These are phyloP conservation scores for Arxiozyma telluris DNA, from an alignment of 1,139 yeast species.

Conservation along the genomic window DNA sequence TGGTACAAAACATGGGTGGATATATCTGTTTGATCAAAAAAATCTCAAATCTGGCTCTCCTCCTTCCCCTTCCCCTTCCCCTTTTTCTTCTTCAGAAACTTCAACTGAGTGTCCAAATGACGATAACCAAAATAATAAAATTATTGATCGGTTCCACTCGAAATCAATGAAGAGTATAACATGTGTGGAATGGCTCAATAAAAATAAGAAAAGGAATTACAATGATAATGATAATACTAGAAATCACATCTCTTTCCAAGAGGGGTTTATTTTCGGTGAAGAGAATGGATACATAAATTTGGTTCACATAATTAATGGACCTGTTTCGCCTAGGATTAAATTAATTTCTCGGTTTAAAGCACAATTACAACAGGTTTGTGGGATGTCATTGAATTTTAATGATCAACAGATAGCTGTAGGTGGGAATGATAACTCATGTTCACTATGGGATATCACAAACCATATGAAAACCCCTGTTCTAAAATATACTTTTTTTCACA, in stretches of 20 bases:
- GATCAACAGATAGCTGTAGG: slow-evolving; percentile 55
- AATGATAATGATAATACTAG: slow-evolving; percentile 2
- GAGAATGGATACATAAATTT: slow-evolving; percentile 44
- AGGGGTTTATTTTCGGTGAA: slow-evolving; percentile 53
- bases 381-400: slow-evolving; percentile 46
- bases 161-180: slow-evolving; percentile 39
- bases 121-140: background rate
- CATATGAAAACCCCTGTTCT: slow-evolving; percentile 35
- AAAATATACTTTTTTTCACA: slow-evolving; percentile 45
- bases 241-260: background rate
- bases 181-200: slow-evolving; percentile 51
- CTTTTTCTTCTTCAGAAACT: background rate
- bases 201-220: slow-evolving; percentile 20
- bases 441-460: slow-evolving; percentile 53
- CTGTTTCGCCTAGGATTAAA: slow-evolving; percentile 9
- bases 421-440: slow-evolving; percentile 62
- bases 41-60: slow-evolving; percentile 10
- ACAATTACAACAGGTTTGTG: slow-evolving; percentile 63
- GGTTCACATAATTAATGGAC: background rate
- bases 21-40: slow-evolving; percentile 37
- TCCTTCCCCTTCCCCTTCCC: background rate
- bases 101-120: background rate
- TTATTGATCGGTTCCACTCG: background rate
- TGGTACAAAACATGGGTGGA: slow-evolving; percentile 48
- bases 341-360: slow-evolving; percentile 35